phyloP scores from a whole-genome alignment of 1,139 yeast species.

The Kodamaea ohmeri region DNA sequence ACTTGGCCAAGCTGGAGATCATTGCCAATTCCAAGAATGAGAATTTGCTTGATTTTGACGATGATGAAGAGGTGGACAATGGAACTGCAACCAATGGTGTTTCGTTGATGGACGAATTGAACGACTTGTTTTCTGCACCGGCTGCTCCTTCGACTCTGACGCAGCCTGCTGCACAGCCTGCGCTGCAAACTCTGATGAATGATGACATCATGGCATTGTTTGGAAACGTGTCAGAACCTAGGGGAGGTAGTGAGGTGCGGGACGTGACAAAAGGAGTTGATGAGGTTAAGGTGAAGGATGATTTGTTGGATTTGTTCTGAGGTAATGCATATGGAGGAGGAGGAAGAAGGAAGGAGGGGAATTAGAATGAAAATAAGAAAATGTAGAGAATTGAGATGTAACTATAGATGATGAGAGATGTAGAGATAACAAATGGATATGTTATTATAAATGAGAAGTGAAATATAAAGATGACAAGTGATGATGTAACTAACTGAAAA shows the following conservation, averaged over 20 bases:
- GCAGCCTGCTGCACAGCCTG: too few relatives aligned
- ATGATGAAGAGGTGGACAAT: conserved; percentile 58
- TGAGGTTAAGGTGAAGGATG: conserved; percentile 28
- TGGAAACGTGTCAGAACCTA: too few relatives aligned
- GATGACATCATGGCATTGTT: conserved; percentile 47
- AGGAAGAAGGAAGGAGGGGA: background rate
- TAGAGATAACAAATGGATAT: background rate
- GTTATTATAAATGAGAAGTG: background rate
- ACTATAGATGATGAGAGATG: background rate
- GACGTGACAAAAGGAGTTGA: background rate
- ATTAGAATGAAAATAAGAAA: background rate
- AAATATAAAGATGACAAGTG: too few relatives aligned
- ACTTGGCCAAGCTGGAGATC: conserved; percentile 75
- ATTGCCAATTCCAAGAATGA: conserved; percentile 69
- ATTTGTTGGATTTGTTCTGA: conserved; percentile 58
- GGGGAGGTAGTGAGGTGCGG: too few relatives aligned
- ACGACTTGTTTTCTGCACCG: conserved; percentile 57
- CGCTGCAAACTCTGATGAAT: conserved; percentile 19
- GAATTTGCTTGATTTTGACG: conserved; percentile 78
- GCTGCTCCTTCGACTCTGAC: too few relatives aligned
- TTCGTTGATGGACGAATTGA: conserved; percentile 58
- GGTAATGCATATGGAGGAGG: too few relatives aligned
- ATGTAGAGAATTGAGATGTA: too few relatives aligned
- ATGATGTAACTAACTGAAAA: too few relatives aligned
- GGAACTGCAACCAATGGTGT: conserved; percentile 12